Evolutionary conservation across 2,329 filamentous ascomycete species (phyloP), one percentile per base, ranked within the genome.

Genomic region (Exophiala sp.): DNA sequence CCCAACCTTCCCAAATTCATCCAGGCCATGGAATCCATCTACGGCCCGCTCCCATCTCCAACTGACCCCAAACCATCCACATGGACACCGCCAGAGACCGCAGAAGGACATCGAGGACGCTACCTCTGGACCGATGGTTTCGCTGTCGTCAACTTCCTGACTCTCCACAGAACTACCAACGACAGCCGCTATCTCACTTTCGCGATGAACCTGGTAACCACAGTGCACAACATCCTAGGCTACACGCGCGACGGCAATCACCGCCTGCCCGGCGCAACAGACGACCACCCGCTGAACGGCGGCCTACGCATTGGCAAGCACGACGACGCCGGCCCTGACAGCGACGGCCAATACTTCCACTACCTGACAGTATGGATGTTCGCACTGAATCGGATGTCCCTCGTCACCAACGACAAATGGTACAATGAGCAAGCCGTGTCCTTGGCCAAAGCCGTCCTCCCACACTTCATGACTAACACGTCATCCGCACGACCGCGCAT

Each of bases 281-380:
- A 81, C 24, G 63, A 67, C 2, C 72, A 78, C 38, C 80, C 80
- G 1, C 64, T 84, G 0, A 69, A 68, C 2, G 81, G 82, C 2
- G 82, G 82, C 0, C 65, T 85, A 35, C 72, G 82, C 1, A 84
- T 84, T 54, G 82, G 82, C 21, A 84, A 84, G 63, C 57, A 72
- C 10, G 69, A 76, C 2, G 78, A 70, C 10, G 50, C 57, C 0
- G 80, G 80, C 0, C 63, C 69, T 1, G 80, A 84, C 48, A 71
- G 75, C 6, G 81, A 84, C 63, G 81, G 81, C 2, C 81, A 84
- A 64, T 84, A 84, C 55, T 79, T 83, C 59, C 81, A 84, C 61
- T 84, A 84, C 58, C 69, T 84, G 16, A 83, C 80, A 0, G 63
- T 83, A 4, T 85, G 81, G 81, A 83, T 84, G 80, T 83, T 83